Conservation (phyloP, 2,329 filamentous ascomycete species). For the Xylariaceae sp. region DNA sequence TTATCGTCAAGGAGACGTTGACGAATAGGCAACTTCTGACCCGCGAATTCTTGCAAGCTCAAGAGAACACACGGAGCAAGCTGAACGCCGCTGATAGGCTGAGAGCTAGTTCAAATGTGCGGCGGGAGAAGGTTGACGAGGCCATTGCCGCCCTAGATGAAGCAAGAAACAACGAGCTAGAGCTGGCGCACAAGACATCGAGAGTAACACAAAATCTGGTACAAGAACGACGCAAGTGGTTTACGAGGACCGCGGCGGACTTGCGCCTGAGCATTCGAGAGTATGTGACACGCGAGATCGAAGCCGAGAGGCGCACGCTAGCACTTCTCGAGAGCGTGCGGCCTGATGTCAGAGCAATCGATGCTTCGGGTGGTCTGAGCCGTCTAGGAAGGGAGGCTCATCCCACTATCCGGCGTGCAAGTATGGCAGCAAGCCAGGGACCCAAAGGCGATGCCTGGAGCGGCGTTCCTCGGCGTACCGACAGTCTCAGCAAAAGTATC, state of each 20-base stretch:
- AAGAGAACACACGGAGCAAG: conserved; percentile 81
- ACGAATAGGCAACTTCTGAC: conserved; percentile 97
- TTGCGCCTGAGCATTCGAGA: conserved; percentile 83
- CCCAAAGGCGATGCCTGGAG: conserved; percentile 99
- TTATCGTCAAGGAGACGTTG: conserved; percentile 96
- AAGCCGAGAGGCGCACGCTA: conserved; percentile 88
- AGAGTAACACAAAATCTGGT: conserved; percentile 88
- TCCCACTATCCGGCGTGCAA: conserved; percentile 72
- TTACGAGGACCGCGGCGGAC: conserved; percentile 81
- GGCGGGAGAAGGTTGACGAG: conserved; percentile 95
- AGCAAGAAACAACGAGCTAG: conserved; percentile 77
- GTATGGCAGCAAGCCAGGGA: conserved; percentile 84
- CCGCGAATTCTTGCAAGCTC: conserved; percentile 88
- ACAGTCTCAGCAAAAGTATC: conserved; percentile 76
- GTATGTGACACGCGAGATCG: conserved; percentile 92
- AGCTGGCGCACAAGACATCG: conserved; percentile 82
- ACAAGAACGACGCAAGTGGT: conserved; percentile 89
- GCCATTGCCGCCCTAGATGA: conserved; percentile 91
- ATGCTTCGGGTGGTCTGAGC: conserved; percentile 85
- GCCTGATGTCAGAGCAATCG: conserved; percentile 90
- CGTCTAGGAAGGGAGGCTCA: conserved; percentile 87
- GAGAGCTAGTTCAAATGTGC: conserved; percentile 83
- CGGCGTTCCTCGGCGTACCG: conserved; percentile 81
- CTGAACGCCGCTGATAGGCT: conserved; percentile 85
- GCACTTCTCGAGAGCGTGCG: conserved; percentile 92